Conservation (phyloP, 306 rosid genomes). For the Urtica urens region DNA sequence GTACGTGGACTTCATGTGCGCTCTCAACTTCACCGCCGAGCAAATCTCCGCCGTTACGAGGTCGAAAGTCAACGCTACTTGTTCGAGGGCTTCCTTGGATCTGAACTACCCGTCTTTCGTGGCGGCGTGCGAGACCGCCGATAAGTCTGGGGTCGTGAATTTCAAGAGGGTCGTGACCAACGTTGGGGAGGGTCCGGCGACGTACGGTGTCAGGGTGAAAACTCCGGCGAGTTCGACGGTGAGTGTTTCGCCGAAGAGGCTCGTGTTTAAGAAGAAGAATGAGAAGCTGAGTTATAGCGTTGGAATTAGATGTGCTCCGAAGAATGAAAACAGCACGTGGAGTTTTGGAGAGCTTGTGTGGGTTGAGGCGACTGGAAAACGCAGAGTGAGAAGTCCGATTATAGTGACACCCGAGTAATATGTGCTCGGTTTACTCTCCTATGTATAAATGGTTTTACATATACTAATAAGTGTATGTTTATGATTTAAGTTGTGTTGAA, state of each 20-base stretch:
- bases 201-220: slow-evolving; percentile 24
- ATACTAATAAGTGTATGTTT: too few species aligned
- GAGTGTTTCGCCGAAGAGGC: slow-evolving; percentile 23
- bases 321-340: neutral
- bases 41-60: slow-evolving; percentile 30
- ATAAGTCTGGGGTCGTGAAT: neutral
- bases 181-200: slow-evolving; percentile 34
- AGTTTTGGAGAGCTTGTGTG: slow-evolving; percentile 19
- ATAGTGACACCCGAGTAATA: slow-evolving; percentile 13
- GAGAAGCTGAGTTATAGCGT: slow-evolving; percentile 32
- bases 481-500: too few species aligned
- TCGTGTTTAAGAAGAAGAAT: slow-evolving; percentile 20
- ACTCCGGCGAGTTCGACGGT: slow-evolving; percentile 26
- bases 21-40: slow-evolving; percentile 15
- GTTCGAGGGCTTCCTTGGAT: slow-evolving; percentile 29
- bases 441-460: too few species aligned
- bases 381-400: slow-evolving; percentile 20
- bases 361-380: slow-evolving; percentile 18
- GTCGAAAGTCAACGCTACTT: slow-evolving; percentile 19
- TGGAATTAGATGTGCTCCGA: slow-evolving; percentile 1
- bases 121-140: slow-evolving; percentile 9
- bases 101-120: slow-evolving; percentile 46
- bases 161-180: slow-evolving; percentile 35
- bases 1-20: slow-evolving; percentile 36
- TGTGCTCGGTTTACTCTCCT: too few species aligned